These are phyloP conservation scores for Diaporthe citrichinensis DNA, from an alignment of 2,329 filamentous ascomycete species.

Conservation along the genomic window DNA sequence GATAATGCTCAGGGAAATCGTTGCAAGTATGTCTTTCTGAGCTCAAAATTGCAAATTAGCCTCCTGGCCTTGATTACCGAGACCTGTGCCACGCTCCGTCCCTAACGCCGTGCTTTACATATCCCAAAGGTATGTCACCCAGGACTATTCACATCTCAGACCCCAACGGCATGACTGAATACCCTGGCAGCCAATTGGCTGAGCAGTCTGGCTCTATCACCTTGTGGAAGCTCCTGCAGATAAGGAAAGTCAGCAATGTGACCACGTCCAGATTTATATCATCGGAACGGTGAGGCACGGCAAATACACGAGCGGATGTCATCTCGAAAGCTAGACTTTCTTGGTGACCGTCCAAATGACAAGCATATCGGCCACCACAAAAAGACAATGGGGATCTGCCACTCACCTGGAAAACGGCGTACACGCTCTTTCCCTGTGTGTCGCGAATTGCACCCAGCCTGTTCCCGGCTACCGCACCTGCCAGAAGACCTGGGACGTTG, in stretches of 20 bases:
- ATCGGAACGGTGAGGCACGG: neutral
- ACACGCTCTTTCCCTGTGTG: slow-evolving; percentile 94
- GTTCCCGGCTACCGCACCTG: slow-evolving; percentile 93
- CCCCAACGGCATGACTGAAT: slow-evolving; percentile 82
- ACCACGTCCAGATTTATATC: slow-evolving; percentile 21
- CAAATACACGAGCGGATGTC: neutral
- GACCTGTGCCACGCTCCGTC: neutral
- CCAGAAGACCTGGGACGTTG: slow-evolving; percentile 89
- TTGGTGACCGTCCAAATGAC: neutral
- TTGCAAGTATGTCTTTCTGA: neutral
- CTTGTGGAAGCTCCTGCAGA: slow-evolving; percentile 81
- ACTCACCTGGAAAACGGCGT: slow-evolving; percentile 81
- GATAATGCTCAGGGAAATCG: neutral
- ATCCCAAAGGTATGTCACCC: neutral
- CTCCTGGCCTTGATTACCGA: neutral
- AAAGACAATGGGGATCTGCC: slow-evolving; percentile 15
- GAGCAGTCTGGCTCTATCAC: slow-evolving; percentile 84
- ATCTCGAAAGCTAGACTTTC: neutral
- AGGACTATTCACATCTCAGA: slow-evolving; percentile 48
- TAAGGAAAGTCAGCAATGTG: slow-evolving; percentile 24
- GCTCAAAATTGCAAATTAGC: neutral
- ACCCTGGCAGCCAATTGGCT: slow-evolving; percentile 89
- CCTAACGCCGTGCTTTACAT: slow-evolving; percentile 39
- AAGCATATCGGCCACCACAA: neutral
- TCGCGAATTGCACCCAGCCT: slow-evolving; percentile 91